Base-by-base conservation (phyloP, 2,329 filamentous ascomycete genomes). In the Pseudogymnoascus sp. region DNA sequence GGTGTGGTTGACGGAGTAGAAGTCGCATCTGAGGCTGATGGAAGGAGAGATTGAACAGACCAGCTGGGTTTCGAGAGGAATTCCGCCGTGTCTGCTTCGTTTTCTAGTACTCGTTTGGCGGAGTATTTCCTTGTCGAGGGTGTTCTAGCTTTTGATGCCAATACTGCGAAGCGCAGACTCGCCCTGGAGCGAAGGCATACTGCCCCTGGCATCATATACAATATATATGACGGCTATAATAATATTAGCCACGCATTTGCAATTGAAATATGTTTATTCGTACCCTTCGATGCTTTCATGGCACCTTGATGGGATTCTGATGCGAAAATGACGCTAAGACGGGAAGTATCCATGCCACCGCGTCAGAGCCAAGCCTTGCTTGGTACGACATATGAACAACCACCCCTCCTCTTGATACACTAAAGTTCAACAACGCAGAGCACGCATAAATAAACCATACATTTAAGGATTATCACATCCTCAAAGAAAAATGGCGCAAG, bases 11-110 rank as follows among this genome's bases (percentile, higher is more conserved):
- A 40, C 6, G 64, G 50, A 1, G 63, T 62, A 13, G 56, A 31
- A 10, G 60, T 29, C 6, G 63, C 63, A 62, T 71, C 70, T 19
- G 50, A 31, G 29, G n/a, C 29, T 14, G 50, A 33, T 11, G 88
- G 85, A 0, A 95, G 80, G 4, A 96, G 85, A 7, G 89, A 87
- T 35, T 84, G 80, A 68, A 96, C 87, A 53, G 93, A 96, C 93
- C 93, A 97, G 59, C 84, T 88, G 21, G 93, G 91, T 65, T 82
- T 81, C 14, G 84, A 81, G 62, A 93, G 84, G 62, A 89, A 79
- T n/a, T 76, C 73, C 14, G 63, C 62, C 59, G 70, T 65, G 19
- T 68, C 66, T 33, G 50, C 50, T 56, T 56, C 50, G 50, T 10
- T 56, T 56, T 56, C 50, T 13, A 61, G 33, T 14, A 42, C 35